Evolutionary conservation across 1,139 yeast species (phyloP).

Genomic region (Candida sojae): DNA sequence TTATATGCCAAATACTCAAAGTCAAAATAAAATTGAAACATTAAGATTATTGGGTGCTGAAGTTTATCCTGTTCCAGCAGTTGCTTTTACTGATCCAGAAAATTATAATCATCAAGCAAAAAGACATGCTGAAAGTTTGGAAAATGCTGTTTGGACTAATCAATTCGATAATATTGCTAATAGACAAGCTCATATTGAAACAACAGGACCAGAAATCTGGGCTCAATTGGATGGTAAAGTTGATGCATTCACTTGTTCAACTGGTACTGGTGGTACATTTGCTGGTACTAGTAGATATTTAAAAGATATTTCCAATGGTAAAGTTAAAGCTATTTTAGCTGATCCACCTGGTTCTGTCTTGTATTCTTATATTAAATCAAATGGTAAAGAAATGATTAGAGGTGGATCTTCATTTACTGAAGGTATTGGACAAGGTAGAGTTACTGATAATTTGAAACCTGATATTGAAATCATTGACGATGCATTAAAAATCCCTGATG

Average conservation of each 20-base stretch:
- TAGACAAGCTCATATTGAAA: slow-evolving; percentile 85
- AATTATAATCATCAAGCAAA: slow-evolving; percentile 85
- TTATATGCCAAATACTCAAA: slow-evolving; percentile 88
- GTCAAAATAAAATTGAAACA: slow-evolving; percentile 74
- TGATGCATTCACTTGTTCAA: slow-evolving; percentile 84
- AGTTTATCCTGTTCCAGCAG: slow-evolving; percentile 89
- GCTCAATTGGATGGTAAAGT: slow-evolving; percentile 80
- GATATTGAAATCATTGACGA: slow-evolving; percentile 74
- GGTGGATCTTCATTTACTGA: slow-evolving; percentile 88
- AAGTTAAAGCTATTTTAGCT: slow-evolving; percentile 67
- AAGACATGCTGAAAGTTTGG: slow-evolving; percentile 73
- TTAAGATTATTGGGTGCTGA: slow-evolving; percentile 77
- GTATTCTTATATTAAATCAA: slow-evolving; percentile 71
- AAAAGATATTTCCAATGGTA: slow-evolving; percentile 61
- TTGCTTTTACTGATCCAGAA: slow-evolving; percentile 74
- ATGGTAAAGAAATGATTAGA: slow-evolving; percentile 61
- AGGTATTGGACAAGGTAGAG: slow-evolving; percentile 94
- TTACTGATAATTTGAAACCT: slow-evolving; percentile 76
- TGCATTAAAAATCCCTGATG: slow-evolving; percentile 75
- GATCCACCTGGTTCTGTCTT: slow-evolving; percentile 94
- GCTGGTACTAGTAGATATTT: slow-evolving; percentile 80
- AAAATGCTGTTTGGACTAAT: slow-evolving; percentile 88
- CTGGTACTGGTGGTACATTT: slow-evolving; percentile 92
- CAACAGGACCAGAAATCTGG: slow-evolving; percentile 93
- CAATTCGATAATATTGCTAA: slow-evolving; percentile 88